Conservation (phyloP, 116 monocot species). For the Papilionanthe hybrid region DNA sequence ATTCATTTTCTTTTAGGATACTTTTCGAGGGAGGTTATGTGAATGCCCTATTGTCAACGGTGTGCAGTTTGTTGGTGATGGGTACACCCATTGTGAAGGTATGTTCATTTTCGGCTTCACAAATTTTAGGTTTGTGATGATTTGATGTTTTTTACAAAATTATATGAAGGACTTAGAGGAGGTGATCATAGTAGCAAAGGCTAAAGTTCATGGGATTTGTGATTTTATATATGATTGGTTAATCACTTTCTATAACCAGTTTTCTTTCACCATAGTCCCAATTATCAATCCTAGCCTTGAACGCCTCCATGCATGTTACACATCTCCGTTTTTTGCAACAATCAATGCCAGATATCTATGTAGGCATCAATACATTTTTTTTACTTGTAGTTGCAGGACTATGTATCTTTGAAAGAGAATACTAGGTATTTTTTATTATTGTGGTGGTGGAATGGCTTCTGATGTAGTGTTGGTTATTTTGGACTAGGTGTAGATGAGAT, state of each 20-base stretch:
- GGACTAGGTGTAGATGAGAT: too few relatives aligned
- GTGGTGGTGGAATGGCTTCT: too few relatives aligned
- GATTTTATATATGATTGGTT: neutral
- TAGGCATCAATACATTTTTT: neutral
- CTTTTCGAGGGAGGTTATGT: slow-evolving; percentile 73
- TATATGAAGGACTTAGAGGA: neutral
- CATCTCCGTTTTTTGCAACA: neutral
- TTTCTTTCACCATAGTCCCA: neutral
- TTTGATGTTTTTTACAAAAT: neutral
- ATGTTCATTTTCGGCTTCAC: neutral
- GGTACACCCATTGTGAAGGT: slow-evolving; percentile 66
- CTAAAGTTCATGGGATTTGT: neutral
- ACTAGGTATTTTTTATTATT: too few relatives aligned
- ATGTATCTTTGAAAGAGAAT: neutral
- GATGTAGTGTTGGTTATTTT: too few relatives aligned
- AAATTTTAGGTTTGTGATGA: neutral
- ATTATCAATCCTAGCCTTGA: neutral
- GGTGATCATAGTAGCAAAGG: neutral
- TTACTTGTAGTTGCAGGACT: neutral
- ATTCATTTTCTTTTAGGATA: slow-evolving; percentile 40
- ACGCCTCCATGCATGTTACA: neutral
- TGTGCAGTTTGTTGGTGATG: slow-evolving; percentile 60
- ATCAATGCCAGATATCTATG: neutral
- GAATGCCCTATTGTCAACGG: slow-evolving; percentile 50
- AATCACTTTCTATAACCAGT: neutral